These are phyloP conservation scores for Russula emetica DNA, from an alignment of 768 basidiomycete genomes.

Conservation along the genomic window DNA sequence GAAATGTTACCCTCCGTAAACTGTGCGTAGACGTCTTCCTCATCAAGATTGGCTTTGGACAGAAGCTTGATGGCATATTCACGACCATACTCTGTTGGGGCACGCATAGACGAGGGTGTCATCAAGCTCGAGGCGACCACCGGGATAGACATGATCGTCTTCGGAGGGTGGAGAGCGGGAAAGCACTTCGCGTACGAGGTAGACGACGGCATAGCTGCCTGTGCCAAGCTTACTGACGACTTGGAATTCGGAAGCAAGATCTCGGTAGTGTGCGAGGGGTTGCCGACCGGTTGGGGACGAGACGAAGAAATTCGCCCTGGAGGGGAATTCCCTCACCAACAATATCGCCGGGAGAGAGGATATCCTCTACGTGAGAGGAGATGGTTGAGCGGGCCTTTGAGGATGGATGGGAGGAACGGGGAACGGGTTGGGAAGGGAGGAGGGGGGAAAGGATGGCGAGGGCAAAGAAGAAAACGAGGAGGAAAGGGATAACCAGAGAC, in stretches of 20 bases:
- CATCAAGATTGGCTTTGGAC: constrained; percentile 88
- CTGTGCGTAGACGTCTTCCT: constrained; percentile 83
- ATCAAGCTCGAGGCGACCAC: constrained; percentile 35
- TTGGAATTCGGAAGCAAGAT: constrained; percentile 67
- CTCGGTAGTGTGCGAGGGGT: constrained; percentile 38
- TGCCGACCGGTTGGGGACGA: constrained; percentile 46
- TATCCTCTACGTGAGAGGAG: constrained; percentile 23
- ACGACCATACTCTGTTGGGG: constrained; percentile 55
- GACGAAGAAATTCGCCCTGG: constrained; percentile 57
- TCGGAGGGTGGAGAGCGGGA: constrained; percentile 38
- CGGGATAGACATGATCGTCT: constrained; percentile 49
- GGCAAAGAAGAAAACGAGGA: constrained; percentile 35
- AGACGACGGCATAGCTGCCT: constrained; percentile 91
- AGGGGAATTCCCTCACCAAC: constrained; percentile 27
- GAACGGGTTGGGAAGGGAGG: constrained; percentile 30
- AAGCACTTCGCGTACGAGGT: constrained; percentile 75
- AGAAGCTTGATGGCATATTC: constrained; percentile 96
- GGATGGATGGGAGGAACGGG: constrained; percentile 27
- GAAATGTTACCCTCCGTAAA: constrained; percentile 72
- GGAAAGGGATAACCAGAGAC: constrained; percentile 30
- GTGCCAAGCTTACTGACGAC: constrained; percentile 83
- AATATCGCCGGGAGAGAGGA: constrained; percentile 28
- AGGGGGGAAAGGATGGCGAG: constrained; percentile 34
- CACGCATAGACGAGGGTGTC: constrained; percentile 34
- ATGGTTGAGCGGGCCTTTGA: constrained; percentile 20